Conservation (phyloP, 2,329 filamentous ascomycete genomes). For the Colletotrichum sp. region DNA sequence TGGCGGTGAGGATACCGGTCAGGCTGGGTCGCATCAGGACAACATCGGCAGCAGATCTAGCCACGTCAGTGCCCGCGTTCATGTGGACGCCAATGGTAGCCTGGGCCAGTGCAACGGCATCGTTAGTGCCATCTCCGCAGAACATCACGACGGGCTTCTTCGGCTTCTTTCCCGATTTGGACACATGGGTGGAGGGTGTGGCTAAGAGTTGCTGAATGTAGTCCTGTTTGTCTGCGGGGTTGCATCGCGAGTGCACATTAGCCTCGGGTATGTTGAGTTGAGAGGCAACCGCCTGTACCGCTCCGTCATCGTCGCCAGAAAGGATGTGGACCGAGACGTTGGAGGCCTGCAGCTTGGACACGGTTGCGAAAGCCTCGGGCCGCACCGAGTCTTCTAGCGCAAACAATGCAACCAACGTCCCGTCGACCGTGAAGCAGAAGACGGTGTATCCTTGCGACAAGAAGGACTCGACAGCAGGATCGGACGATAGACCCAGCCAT, state of each 20-base stretch:
- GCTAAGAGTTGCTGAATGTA: constrained; percentile 46
- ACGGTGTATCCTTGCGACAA: constrained; percentile 43
- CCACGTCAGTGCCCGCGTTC: constrained; percentile 65
- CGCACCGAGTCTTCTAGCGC: constrained; percentile 53
- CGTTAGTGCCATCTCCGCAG: constrained; percentile 81
- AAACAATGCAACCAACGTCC: constrained; percentile 42
- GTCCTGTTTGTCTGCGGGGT: constrained; percentile 49
- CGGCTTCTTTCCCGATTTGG: background rate
- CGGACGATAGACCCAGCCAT: constrained; percentile 45
- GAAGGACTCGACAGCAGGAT: constrained; percentile 37
- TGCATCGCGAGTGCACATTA: constrained; percentile 46
- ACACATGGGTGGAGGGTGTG: background rate
- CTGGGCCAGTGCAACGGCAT: constrained; percentile 74
- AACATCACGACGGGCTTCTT: constrained; percentile 62
- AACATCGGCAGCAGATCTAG: constrained; percentile 70
- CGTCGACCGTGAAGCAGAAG: constrained; percentile 52
- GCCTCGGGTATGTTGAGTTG: constrained; percentile 42
- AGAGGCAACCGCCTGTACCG: constrained; percentile 46
- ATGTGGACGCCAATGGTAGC: constrained; percentile 77
- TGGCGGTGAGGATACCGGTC: constrained; percentile 58
- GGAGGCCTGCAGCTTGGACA: constrained; percentile 39
- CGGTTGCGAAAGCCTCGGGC: constrained; percentile 39
- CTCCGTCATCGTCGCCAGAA: constrained; percentile 58
- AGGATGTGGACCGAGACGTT: constrained; percentile 52
- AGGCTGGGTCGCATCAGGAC: constrained; percentile 67